These are phyloP conservation scores for Verruconis gallopava DNA, from an alignment of 2,329 filamentous ascomycete genomes.

Conservation along the genomic window DNA sequence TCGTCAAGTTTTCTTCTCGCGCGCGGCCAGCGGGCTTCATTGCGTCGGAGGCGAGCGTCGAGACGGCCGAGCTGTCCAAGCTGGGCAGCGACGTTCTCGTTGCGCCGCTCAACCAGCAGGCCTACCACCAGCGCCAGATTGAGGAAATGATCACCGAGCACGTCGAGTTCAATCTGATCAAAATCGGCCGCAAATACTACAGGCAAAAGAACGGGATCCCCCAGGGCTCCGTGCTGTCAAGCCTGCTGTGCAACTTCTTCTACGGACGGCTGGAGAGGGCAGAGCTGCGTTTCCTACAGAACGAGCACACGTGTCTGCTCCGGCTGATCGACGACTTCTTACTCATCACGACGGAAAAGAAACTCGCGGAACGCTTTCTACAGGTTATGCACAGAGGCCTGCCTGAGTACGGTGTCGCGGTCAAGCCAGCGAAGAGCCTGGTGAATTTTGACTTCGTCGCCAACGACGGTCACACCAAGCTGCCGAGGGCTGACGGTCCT, in stretches of 20 bases:
- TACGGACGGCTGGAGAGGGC: constrained; percentile 74
- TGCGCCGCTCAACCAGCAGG: constrained; percentile 48
- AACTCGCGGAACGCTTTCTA: constrained; percentile 60
- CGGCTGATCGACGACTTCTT: constrained; percentile 89
- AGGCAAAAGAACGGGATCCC: constrained; percentile 82
- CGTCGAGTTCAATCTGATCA: constrained; percentile 72
- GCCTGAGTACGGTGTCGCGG: constrained; percentile 64
- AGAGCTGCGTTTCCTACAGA: constrained; percentile 52
- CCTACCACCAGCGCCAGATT: constrained; percentile 45
- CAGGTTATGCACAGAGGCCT: constrained; percentile 68
- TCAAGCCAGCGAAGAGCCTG: constrained; percentile 68
- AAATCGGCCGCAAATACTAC: constrained; percentile 78
- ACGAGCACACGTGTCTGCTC: constrained; percentile 51
- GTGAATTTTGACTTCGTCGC: constrained; percentile 65
- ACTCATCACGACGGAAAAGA: constrained; percentile 59
- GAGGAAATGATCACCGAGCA: constrained; percentile 64
- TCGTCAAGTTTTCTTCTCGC: constrained; percentile 18
- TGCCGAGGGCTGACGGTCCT: constrained; percentile 21
- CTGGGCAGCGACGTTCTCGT: constrained; percentile 63
- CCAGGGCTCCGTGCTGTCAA: constrained; percentile 81
- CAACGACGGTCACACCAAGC: constrained; percentile 34
- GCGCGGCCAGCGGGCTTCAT: constrained; percentile 12
- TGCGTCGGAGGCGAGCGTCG: background rate
- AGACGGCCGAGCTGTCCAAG: background rate
- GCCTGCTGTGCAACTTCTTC: constrained; percentile 85